Evolutionary conservation across 495 filamentous ascomycete species (phyloP).

Genomic region (Trichocladium uniseriatum): DNA sequence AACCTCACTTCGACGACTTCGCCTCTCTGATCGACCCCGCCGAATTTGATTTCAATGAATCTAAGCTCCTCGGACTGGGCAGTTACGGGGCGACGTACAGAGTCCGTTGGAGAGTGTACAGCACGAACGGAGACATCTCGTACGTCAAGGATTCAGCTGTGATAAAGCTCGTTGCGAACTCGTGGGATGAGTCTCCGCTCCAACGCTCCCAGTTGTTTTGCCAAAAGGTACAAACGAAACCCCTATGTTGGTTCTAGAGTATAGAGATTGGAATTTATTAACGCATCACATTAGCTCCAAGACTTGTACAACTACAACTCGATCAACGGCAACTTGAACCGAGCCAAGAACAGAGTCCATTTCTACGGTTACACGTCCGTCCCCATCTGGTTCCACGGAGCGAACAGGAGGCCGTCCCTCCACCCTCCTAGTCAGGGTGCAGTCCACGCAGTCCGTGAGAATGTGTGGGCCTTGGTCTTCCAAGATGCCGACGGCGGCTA

Average conservation of each 20-base stretch:
- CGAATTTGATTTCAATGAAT: not conserved
- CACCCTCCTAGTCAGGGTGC: too few species aligned
- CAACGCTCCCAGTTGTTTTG: not conserved
- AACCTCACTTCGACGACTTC: not conserved
- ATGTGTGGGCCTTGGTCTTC: not conserved
- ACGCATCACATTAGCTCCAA: not conserved
- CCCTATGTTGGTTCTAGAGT: too few species aligned
- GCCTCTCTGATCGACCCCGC: not conserved
- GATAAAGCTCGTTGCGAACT: not conserved
- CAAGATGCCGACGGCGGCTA: not conserved
- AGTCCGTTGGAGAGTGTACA: not conserved
- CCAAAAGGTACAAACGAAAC: not conserved
- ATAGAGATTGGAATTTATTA: too few species aligned
- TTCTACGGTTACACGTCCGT: not conserved
- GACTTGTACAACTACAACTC: not conserved
- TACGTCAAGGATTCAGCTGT: not conserved
- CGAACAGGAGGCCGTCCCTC: too few species aligned
- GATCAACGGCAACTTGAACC: not conserved
- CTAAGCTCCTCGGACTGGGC: not conserved
- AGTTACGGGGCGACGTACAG: not conserved
- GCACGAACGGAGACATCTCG: not conserved
- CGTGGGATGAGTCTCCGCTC: not conserved
- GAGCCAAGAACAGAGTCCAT: not conserved
- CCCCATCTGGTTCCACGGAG: not conserved
- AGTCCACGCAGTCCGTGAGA: not conserved